Conservation (phyloP, 371 early-diverging fungal genomes). For the Nosema muscidifuracis region DNA sequence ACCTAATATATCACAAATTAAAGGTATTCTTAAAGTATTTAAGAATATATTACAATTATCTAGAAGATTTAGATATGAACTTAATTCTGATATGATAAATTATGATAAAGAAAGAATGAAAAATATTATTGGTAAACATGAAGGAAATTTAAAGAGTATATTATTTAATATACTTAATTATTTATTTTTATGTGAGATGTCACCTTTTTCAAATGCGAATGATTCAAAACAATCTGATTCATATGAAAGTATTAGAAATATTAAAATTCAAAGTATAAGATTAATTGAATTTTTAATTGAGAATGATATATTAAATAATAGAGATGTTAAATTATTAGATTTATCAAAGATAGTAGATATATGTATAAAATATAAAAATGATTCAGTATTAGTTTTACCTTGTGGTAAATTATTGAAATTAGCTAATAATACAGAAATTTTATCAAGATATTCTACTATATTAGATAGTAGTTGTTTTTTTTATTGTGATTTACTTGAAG, state of each 20-base stretch:
- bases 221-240: neutral
- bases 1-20: conserved; percentile 35
- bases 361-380: conserved; percentile 8
- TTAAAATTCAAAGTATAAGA: neutral
- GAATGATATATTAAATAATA: neutral
- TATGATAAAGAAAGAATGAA: no score
- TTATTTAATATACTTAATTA: conserved; percentile 16
- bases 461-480: conserved; percentile 21
- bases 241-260: conserved; percentile 4
- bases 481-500: conserved; percentile 7
- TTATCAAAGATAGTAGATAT: neutral
- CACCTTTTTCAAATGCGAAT: neutral
- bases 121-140: neutral
- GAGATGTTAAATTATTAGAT: neutral
- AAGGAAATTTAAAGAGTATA: neutral
- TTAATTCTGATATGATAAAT: no score
- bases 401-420: conserved; percentile 1
- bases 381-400: conserved; percentile 13
- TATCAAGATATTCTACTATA: neutral
- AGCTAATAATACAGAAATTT: neutral
- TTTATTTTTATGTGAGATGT: neutral
- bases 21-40: conserved; percentile 19
- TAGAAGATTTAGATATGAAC: conserved; percentile 10
- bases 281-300: conserved; percentile 6
- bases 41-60: conserved; percentile 23